Evolutionary conservation across 2,329 filamentous ascomycete genomes (phyloP), one percentile per base, ranked within the genome.

Genomic region (Alternaria novae-zelandiae): DNA sequence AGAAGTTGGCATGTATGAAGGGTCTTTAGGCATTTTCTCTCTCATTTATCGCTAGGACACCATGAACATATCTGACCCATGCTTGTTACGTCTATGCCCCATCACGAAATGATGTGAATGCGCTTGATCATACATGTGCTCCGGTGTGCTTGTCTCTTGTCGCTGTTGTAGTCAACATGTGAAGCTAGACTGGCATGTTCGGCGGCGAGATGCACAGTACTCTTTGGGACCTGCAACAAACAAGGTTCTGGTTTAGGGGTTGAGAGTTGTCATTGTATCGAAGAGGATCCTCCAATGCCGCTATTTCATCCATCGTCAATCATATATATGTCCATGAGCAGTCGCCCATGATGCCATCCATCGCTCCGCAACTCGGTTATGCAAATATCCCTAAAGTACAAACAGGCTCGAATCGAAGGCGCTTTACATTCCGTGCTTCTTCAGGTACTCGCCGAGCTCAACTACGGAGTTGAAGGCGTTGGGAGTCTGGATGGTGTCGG

Each of bases 391-490:
- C 46, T 78, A 77, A 76, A 78, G 68, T 79, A 79, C 74, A 78
- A 70, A 70, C 68, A 71, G 56, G 20, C 41, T 61, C 62, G 46
- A 46, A 53, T 47, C 30, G 54, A 61, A 61, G 54, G 23, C 54
- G 56, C 64, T 70, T 51, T 89, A 97, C 86, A 96, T 97, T 69
- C 89, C 88, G 69, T 88, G 84, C 74, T 88, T 87, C 80, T 92
- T 89, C 68, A 97, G 88, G 85, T 98, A 97, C 82, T 97, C 92
- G 75, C 88, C 93, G 67, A 99, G 87, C 74, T 89, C 86, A 85
- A 95, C 92, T 71, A 97, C 91, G 54, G 91, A 92, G 79, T 88
- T 88, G 74, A 90, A 90, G 67, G 93, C 90, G 80, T 91, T 90
- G 78, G 92, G 90, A 56, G 91, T 92, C 80, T 91, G 86, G 72